Conservation (phyloP, 2,329 filamentous ascomycete genomes). For the Tolypocladium tundrense region DNA sequence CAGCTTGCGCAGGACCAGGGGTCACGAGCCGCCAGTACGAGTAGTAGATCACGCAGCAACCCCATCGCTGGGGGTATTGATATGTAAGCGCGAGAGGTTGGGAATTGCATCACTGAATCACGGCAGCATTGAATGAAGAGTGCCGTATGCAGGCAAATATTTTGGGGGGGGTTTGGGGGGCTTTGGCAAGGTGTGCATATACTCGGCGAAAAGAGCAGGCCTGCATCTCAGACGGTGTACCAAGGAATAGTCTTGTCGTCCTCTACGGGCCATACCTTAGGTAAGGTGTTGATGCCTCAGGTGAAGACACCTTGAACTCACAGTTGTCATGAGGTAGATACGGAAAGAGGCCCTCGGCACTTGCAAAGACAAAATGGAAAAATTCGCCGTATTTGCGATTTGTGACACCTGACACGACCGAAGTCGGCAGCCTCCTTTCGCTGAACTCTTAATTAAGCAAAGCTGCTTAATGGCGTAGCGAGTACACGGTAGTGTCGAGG, state of each 20-base stretch:
- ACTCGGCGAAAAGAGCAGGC: neutral
- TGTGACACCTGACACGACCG: neutral
- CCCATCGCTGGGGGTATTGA: neutral
- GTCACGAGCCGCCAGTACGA: neutral
- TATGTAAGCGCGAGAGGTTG: neutral
- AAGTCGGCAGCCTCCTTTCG: neutral
- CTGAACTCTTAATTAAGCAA: neutral
- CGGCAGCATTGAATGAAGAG: neutral
- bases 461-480: no score
- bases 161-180: no score
- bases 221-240: neutral
- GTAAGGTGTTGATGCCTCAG: neutral
- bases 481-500: no score
- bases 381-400: neutral
- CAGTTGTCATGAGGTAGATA: neutral
- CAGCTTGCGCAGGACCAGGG: neutral
- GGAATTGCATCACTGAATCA: neutral
- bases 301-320: neutral
- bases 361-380: neutral
- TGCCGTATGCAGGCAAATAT: no score
- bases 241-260: neutral
- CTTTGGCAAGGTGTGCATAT: neutral
- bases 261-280: neutral
- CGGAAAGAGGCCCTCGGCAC: neutral
- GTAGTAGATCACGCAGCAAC: neutral